Percentiles rank a stretch among this genome's conserved stretches.
Evolutionary conservation across 2,329 filamentous ascomycete genomes (phyloP).

Genomic region (Hirsutella thompsonii): DNA sequence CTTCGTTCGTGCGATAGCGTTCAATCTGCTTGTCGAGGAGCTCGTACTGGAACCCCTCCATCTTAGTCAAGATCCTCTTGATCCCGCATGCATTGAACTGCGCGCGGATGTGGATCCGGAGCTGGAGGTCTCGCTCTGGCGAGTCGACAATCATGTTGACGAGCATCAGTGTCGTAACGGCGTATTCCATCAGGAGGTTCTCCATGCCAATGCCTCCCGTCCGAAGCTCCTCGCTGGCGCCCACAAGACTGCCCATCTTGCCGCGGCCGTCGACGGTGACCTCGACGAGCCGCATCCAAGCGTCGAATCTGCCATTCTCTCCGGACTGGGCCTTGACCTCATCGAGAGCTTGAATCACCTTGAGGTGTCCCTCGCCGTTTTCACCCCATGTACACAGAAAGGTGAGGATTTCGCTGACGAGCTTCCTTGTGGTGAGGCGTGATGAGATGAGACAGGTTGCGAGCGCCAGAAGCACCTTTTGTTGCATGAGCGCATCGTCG

Average conservation of each 20-base stretch:
- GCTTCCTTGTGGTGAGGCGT: conserved; percentile 79
- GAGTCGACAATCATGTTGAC: conserved; percentile 96
- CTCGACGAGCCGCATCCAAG: conserved; percentile 97
- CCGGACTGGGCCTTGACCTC: conserved; percentile 76
- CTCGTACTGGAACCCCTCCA: conserved; percentile 97
- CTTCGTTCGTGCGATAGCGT: conserved; percentile 83
- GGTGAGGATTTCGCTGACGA: conserved; percentile 91
- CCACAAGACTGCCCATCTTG: conserved; percentile 97
- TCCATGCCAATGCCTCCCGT: conserved; percentile 97
- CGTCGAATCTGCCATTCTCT: conserved; percentile 91
- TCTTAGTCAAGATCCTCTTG: conserved; percentile 87
- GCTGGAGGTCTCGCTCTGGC: conserved; percentile 74
- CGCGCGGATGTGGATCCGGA: conserved; percentile 86
- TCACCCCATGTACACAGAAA: conserved; percentile 93
- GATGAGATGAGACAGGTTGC: conserved; percentile 80
- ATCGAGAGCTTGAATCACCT: conserved; percentile 88
- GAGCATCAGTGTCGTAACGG: conserved; percentile 83
- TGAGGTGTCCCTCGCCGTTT: conserved; percentile 71
- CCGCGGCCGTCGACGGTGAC: conserved; percentile 93
- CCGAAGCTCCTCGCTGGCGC: conserved; percentile 89
- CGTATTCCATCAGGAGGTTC: conserved; percentile 98
- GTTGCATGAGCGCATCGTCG: conserved; percentile 83
- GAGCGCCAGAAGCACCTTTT: conserved; percentile 79
- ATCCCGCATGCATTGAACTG: conserved; percentile 95
- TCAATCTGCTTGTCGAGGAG: conserved; percentile 97